phyloP scores from a whole-genome alignment of 352 stramenopile genomes.

The Phytophthora uliginosa region DNA sequence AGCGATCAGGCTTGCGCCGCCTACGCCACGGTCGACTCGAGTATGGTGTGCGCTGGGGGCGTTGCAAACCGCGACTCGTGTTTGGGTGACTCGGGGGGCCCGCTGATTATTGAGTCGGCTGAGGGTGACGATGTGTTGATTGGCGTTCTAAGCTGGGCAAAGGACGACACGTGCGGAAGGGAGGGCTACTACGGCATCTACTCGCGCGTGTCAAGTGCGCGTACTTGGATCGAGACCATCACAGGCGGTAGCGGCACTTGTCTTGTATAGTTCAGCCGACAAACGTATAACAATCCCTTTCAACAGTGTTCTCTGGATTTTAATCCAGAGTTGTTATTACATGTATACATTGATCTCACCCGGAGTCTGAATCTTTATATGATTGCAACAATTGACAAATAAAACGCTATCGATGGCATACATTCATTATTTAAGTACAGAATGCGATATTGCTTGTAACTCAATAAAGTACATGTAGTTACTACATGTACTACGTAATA shows the following conservation, averaged over 20 bases:
- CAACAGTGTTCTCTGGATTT: too few species aligned
- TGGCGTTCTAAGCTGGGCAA: conserved; percentile 60
- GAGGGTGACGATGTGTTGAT: conserved; percentile 38
- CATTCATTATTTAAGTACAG: too few species aligned
- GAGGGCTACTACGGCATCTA: conserved; percentile 60
- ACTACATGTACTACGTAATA: too few species aligned
- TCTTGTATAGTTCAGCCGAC: background rate
- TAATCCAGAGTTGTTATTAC: too few species aligned
- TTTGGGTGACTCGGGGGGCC: conserved; percentile 60
- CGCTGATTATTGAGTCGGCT: conserved; percentile 39
- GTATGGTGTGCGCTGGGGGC: conserved; percentile 66
- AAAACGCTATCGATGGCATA: too few species aligned
- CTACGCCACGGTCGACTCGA: conserved; percentile 34
- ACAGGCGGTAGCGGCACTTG: conserved; percentile 16
- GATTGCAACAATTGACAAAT: too few species aligned
- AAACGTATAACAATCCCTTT: too few species aligned
- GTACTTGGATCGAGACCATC: conserved; percentile 46
- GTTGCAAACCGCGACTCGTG: conserved; percentile 48
- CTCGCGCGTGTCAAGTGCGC: conserved; percentile 52
- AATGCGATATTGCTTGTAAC: too few species aligned
- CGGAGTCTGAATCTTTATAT: too few species aligned
- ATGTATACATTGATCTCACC: too few species aligned
- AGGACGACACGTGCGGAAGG: conserved; percentile 47
- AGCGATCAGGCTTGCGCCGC: conserved; percentile 41
- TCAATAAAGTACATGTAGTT: too few species aligned